These are phyloP conservation scores for Penicillium sp. DNA, from an alignment of 2,329 filamentous ascomycete genomes.

Conservation along the genomic window DNA sequence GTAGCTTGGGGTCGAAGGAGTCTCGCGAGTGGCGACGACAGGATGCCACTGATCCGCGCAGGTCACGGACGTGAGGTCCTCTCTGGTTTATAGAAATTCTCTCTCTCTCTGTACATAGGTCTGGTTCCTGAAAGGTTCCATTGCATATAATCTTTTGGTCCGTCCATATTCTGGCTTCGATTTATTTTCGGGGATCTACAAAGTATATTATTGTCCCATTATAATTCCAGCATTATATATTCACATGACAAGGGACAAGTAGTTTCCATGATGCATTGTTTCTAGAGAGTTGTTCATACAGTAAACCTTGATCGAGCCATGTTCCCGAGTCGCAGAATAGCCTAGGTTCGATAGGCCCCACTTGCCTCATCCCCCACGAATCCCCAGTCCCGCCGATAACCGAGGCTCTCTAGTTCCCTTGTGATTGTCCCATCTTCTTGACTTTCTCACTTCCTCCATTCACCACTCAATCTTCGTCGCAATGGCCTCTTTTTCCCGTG, in stretches of 20 bases:
- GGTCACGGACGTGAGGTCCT: conserved; percentile 54
- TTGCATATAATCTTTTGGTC: neutral
- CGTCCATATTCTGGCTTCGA: neutral
- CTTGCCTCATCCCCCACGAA: conserved; percentile 19
- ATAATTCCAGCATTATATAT: too few species aligned
- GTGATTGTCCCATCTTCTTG: conserved; percentile 18
- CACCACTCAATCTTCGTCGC: conserved; percentile 11
- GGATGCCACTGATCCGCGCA: conserved; percentile 79
- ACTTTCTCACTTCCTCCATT: conserved; percentile 1
- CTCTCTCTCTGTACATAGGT: conserved; percentile 21
- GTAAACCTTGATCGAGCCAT: neutral
- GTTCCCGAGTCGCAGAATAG: neutral
- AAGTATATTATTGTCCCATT: neutral
- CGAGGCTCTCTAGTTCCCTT: conserved; percentile 22
- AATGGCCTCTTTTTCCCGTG: conserved; percentile 53
- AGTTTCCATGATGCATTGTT: neutral
- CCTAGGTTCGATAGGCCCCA: conserved; percentile 12
- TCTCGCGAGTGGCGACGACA: conserved; percentile 77
- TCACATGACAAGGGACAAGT: too few species aligned
- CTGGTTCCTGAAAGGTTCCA: neutral
- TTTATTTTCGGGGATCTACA: neutral
- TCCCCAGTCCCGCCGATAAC: conserved; percentile 25
- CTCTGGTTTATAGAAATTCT: conserved; percentile 3
- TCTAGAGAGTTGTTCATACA: too few species aligned
- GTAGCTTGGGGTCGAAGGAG: conserved; percentile 89